phyloP scores from a whole-genome alignment of 139 green algal genomes.

The Coccomyxa sp. region DNA sequence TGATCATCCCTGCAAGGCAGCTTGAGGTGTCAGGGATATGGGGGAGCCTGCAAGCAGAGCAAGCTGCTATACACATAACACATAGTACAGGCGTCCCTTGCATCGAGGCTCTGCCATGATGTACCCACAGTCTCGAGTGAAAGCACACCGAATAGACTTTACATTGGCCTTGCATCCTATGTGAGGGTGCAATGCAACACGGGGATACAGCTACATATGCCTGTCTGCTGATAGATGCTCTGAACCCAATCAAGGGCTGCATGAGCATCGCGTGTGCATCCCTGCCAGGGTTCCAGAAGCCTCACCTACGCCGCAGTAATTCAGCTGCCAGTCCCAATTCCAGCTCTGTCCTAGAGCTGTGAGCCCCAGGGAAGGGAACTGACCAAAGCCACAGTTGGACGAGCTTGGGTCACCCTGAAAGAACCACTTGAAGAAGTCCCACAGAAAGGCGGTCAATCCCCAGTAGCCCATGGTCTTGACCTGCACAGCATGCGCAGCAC shows the following conservation, averaged over 20 bases:
- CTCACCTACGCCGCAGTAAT: conserved; percentile 6
- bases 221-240: background rate
- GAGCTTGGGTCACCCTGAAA: conserved; percentile 8
- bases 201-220: background rate
- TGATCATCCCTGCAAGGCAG: conserved; percentile 24
- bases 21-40: too few relatives aligned
- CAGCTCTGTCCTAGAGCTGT: background rate
- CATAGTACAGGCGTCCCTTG: background rate
- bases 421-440: conserved; percentile 22
- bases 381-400: conserved; percentile 6
- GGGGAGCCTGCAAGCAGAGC: background rate
- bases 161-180: too few relatives aligned
- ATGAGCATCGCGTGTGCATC: too few relatives aligned
- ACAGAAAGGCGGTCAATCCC: conserved; percentile 3
- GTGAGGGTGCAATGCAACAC: background rate
- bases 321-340: conserved; percentile 8
- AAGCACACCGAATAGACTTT: background rate
- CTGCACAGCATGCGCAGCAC: background rate
- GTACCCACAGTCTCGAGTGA: background rate
- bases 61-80: background rate
- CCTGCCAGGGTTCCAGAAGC: too few relatives aligned
- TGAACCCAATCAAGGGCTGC: background rate
- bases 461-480: conserved; percentile 11
- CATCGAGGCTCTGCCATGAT: background rate
- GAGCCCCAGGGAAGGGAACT: conserved; percentile 14